A percentile compares a stretch with the other conserved stretches of the same genome.
Conservation (phyloP, 2,329 filamentous ascomycete genomes). For the Paraphoma sp. region DNA sequence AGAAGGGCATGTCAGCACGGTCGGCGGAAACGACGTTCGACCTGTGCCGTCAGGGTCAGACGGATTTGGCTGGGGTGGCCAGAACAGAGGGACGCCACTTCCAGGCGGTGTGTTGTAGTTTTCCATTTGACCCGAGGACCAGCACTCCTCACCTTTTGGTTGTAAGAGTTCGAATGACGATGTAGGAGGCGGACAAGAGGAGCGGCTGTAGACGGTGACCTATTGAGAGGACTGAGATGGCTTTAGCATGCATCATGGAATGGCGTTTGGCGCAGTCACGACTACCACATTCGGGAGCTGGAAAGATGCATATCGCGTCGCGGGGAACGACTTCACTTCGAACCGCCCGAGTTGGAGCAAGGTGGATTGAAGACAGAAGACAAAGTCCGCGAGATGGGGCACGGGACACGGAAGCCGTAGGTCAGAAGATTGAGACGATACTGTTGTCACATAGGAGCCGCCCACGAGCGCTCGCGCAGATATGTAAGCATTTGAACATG, state of each 20-base stretch:
- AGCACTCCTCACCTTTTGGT: neutral
- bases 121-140: neutral
- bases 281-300: conserved; percentile 11
- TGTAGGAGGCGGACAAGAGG: neutral
- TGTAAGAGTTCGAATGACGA: neutral
- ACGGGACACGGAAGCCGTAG: neutral
- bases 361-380: neutral
- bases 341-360: neutral
- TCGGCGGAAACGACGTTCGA: conserved; percentile 43
- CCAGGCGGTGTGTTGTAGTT: conserved; percentile 31
- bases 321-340: neutral
- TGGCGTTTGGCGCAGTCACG: conserved; percentile 9
- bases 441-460: neutral
- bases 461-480: neutral
- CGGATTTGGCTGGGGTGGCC: conserved; percentile 30
- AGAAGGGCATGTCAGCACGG: conserved; percentile 53
- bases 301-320: neutral
- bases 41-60: conserved; percentile 26
- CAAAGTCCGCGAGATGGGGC: neutral
- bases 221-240: too few species aligned
- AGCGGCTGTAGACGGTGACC: neutral
- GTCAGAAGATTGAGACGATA: neutral
- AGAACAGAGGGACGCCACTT: conserved; percentile 31
- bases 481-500: neutral
- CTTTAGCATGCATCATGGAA: neutral